These are phyloP conservation scores for Lathyrus sativus DNA, from an alignment of 306 rosid species.

Conservation along the genomic window DNA sequence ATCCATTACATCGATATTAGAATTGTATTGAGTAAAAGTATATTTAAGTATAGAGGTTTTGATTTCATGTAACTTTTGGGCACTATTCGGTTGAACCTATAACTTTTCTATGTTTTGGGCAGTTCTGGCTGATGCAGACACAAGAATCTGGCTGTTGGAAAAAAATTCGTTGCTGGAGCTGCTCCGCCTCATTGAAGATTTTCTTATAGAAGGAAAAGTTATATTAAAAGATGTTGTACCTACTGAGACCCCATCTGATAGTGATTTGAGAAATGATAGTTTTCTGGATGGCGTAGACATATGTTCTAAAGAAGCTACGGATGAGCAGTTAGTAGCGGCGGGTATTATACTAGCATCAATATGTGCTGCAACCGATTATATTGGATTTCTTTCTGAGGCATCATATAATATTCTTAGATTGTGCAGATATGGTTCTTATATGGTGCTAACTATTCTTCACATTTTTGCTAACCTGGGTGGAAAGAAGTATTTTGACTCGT, in stretches of 20 bases:
- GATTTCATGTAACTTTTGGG: conserved; percentile 19
- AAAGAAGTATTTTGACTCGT: conserved; percentile 45
- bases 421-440: conserved; percentile 43
- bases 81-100: conserved; percentile 12
- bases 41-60: conserved; percentile 1
- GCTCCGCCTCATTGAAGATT: conserved; percentile 62
- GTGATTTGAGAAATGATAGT: conserved; percentile 39
- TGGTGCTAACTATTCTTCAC: conserved; percentile 63
- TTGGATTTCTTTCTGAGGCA: conserved; percentile 61
- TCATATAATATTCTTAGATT: conserved; percentile 61
- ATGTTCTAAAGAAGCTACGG: conserved; percentile 48
- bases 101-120: conserved; percentile 32
- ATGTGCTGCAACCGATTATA: conserved; percentile 53
- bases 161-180: conserved; percentile 53
- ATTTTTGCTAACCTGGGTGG: conserved; percentile 70
- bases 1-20: not conserved
- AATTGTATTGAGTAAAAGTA: not conserved
- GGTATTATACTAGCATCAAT: conserved; percentile 69
- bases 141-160: conserved; percentile 45
- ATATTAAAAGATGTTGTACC: conserved; percentile 31
- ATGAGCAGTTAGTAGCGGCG: conserved; percentile 67
- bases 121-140: conserved; percentile 63
- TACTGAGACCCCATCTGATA: conserved; percentile 23
- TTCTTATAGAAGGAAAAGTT: conserved; percentile 55
- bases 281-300: conserved; percentile 40